Conservation (phyloP, 176 grass and related monocot genomes). For the Hyparrhenia diplandra region DNA sequence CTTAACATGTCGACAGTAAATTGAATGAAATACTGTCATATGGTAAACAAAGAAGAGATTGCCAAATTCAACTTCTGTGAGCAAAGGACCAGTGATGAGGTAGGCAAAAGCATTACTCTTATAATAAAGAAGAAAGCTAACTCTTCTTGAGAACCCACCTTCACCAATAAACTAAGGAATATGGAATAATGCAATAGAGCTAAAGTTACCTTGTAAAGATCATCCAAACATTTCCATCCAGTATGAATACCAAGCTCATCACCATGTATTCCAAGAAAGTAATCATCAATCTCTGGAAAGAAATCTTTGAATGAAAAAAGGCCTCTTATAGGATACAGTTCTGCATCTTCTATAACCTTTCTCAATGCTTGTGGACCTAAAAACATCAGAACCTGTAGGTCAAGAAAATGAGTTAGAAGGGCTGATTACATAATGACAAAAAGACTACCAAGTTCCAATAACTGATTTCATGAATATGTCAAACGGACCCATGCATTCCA, state of each 20-base stretch:
- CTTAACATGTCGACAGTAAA: background rate
- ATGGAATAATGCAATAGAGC: background rate
- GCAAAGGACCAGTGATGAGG: slow-evolving; percentile 2
- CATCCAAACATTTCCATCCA: slow-evolving; percentile 84
- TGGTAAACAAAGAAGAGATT: background rate
- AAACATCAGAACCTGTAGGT: slow-evolving; percentile 80
- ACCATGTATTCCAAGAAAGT: slow-evolving; percentile 62
- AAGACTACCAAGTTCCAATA: background rate
- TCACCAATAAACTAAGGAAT: background rate
- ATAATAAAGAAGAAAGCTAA: slow-evolving; percentile 13
- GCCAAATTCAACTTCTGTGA: background rate
- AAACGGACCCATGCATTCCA: background rate
- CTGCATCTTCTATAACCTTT: slow-evolving; percentile 72
- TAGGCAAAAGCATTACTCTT: background rate
- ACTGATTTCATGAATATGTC: background rate
- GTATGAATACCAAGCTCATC: slow-evolving; percentile 64
- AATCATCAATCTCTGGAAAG: slow-evolving; percentile 71
- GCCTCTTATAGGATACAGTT: slow-evolving; percentile 91
- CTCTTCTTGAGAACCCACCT: background rate
- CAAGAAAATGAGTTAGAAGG: slow-evolving; percentile 19
- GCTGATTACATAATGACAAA: background rate
- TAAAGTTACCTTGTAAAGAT: slow-evolving; percentile 70
- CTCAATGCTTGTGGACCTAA: slow-evolving; percentile 72
- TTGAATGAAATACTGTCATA: background rate
- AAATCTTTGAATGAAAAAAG: slow-evolving; percentile 83